A percentile compares a stretch with the other conserved stretches of the same genome.
Evolutionary conservation across 2,329 filamentous ascomycete species (phyloP).

Genomic region (Talaromyces funiculosus): DNA sequence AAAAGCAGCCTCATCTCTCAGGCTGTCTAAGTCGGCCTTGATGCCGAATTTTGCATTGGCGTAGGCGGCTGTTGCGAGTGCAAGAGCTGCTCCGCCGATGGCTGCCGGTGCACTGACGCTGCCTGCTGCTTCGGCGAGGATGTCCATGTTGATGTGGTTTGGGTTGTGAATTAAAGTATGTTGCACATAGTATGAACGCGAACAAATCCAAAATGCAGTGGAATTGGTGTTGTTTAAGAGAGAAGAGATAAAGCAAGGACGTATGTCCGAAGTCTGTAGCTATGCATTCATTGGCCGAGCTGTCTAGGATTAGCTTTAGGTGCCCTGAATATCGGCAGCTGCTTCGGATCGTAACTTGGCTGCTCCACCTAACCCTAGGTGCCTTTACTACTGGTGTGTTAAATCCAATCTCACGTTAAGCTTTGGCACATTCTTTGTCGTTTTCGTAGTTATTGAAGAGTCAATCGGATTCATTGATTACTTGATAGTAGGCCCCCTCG

Average conservation of each 20-base stretch:
- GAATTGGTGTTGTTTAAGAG: not conserved
- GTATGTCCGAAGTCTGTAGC: not conserved
- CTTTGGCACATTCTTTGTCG: not conserved
- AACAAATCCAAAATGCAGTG: no score
- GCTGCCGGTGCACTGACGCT: slow-evolving; percentile 3
- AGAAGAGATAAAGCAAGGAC: not conserved
- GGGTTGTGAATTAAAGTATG: not conserved
- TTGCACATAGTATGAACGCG: not conserved
- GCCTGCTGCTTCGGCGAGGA: slow-evolving; percentile 10
- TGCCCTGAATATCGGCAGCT: not conserved
- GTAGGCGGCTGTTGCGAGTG: slow-evolving; percentile 35
- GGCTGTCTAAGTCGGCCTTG: slow-evolving; percentile 33
- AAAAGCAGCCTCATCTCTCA: slow-evolving; percentile 31
- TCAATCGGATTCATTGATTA: not conserved
- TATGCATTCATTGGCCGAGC: not conserved
- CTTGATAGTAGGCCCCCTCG: not conserved
- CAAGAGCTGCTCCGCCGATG: slow-evolving; percentile 27
- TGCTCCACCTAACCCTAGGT: not conserved
- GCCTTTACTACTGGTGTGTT: not conserved
- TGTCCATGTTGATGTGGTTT: slow-evolving; percentile 6
- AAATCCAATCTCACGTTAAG: not conserved
- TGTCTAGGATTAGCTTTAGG: not conserved
- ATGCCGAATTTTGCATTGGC: slow-evolving; percentile 41
- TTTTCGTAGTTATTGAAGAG: not conserved
- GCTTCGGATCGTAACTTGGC: not conserved